Percentiles rank a stretch among this genome's conserved stretches.
Conservation (phyloP, 2,329 filamentous ascomycete species). For the Cladosporium sp. region DNA sequence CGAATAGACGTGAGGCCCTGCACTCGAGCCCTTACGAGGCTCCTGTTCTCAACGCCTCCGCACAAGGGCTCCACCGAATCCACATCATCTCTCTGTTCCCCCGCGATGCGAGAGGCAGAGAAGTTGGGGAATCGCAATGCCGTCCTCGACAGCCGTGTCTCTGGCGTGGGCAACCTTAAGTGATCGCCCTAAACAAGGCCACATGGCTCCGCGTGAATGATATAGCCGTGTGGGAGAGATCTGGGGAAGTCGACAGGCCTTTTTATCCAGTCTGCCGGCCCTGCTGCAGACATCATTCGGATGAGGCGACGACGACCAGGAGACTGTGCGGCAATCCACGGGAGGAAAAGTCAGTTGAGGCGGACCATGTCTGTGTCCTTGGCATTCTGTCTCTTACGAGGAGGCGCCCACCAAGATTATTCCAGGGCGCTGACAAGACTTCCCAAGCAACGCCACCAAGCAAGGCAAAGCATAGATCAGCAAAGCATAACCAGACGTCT, state of each 20-base stretch:
- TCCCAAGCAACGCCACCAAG: slow-evolving; percentile 11
- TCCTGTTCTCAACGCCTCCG: slow-evolving; percentile 7
- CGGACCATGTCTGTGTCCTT: not conserved
- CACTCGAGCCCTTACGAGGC: slow-evolving; percentile 9
- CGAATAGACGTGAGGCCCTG: not conserved
- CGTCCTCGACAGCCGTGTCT: slow-evolving; percentile 14
- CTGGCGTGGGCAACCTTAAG: slow-evolving; percentile 1
- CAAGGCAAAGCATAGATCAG: too few species aligned
- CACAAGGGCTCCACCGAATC: not conserved
- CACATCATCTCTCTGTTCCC: slow-evolving; percentile 10
- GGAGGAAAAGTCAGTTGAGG: not conserved
- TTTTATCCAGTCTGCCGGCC: too few species aligned
- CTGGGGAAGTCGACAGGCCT: slow-evolving; percentile 1
- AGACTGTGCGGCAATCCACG: not conserved
- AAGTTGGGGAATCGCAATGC: slow-evolving; percentile 8
- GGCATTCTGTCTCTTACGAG: not conserved
- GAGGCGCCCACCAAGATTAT: not conserved
- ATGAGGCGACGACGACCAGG: too few species aligned
- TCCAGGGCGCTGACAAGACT: slow-evolving; percentile 1
- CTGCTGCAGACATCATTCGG: too few species aligned
- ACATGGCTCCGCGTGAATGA: slow-evolving; percentile 8
- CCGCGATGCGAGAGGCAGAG: not conserved
- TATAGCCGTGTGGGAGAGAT: slow-evolving; percentile 5
- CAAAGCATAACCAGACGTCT: too few species aligned
- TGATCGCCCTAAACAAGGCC: slow-evolving; percentile 6